Evolutionary conservation across 805 yeast genomes (phyloP), one percentile per base, ranked within the genome.

Genomic region (Ogataea ganodermae): DNA sequence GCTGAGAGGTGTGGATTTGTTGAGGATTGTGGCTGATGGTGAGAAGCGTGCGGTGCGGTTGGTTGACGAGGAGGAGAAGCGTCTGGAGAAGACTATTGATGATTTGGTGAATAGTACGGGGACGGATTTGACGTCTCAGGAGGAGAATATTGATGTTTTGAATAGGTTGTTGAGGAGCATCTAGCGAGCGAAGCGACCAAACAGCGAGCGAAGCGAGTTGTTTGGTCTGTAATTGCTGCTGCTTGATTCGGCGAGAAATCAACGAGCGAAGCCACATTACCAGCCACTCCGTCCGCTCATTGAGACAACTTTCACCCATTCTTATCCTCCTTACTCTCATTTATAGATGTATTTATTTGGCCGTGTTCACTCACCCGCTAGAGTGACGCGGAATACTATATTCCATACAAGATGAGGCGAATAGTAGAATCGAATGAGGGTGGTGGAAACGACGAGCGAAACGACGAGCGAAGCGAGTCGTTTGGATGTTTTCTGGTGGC

Each of bases 71-170:
- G 48, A 46, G 22, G 50, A 46, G 9, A 45, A 31, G 14, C 40
- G 32, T 17, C 38, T 40, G 17, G 47, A 41, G 35, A 26, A 44
- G 20, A 50, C 58, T 6, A 50, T 59, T 33, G 54, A 54, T 32
- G 49, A 47, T 18, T 39, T 59, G 16, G 56, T 59, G 13, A 55
- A 56, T 42, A 45, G 52, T 13, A 60, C 57, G 35, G 52, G 46
- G 6, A 52, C 58, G 12, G 62, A 59, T 38, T 44, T 51, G 6
- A 55, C 48, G 18, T 50, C 57, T 6, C 56, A 56, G 41, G 60
- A 59, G 39, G 66, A 61, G 27, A 60, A 58, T 38, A 20, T 57
- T 3, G 54, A 57, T 44, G 57, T 49, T 26, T 48, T 60, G 39
- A 57, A 58, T 30, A 37, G 45, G n/a, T 40, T 60, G 3, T 47